Evolutionary conservation across 345 rosid species (phyloP), one percentile per base, ranked within the genome.

Genomic region (Kandelia obovata): DNA sequence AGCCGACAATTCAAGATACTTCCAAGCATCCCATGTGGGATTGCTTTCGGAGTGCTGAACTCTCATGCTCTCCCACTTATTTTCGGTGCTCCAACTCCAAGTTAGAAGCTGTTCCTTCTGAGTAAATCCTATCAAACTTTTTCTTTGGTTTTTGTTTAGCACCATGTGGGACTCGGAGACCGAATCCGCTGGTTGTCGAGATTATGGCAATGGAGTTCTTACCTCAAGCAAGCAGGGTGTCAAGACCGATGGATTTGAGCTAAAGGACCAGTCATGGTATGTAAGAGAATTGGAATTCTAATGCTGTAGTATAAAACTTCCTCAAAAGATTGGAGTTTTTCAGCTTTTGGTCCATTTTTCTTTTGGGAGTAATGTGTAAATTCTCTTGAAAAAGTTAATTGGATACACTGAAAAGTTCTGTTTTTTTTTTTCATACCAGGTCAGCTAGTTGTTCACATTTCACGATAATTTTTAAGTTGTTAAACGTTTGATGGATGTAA

Each of bases 91-190:
- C 7, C 39, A 32, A 35, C 65, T 37, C 65, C 30, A 27, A 20
- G 28, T 34, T 66, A 59, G 56, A 51, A 32, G 27, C 49, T 30
- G 65, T 52, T 46, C 20, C 58, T 28, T 64, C 62, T 32, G 17
- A 47, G 37, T 53, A 72, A 73, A 60, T 37, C 37, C 70, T 51
- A 28, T 56, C 53, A 61, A 1, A 27, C 5, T 58, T 59, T 61
- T 65, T 37, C 49, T 63, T 43, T 56, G 46, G 25, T 34, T 53
- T 72, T 64, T 28, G 28, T 17, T 68, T 37, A 21, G 5, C 59
- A 73, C 53, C 76, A 94, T 94, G 99, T 94, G 97, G 99, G 96
- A 91, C 55, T 91, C 97, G 1, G 99, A 91, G 77, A 85, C 67
- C 47, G 97, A 91, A 37, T 82, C 84, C 5, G 69, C 80, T 26